Base-by-base conservation (phyloP, 352 stramenopile genomes). In the Globisporangium heterothallicum region DNA sequence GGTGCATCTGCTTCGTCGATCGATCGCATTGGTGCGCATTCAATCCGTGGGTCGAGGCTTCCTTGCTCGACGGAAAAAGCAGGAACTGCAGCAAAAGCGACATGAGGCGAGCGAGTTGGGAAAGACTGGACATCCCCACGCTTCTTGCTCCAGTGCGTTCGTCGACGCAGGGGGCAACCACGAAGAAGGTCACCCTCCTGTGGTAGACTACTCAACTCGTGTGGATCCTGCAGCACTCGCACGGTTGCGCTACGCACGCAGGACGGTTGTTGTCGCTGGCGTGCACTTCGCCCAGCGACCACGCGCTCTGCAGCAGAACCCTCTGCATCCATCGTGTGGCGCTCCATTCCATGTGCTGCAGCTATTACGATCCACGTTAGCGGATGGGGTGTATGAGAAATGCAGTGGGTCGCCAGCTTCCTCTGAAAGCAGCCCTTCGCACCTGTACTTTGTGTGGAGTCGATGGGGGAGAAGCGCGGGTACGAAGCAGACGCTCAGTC, bases 371-470 rank as follows among this genome's bases (percentile, higher is more conserved):
- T 16, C 16, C 21, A 56, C 4, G 30, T 64, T 13, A 54, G n/a
- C 49, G 38, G 24, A 22, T 19, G 42, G 24, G 0, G 4, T 44
- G 40, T 3, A 12, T 8, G 14, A 42, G 5, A 27, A n/a, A n/a
- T n/a, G 16, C 4, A n/a, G 30, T 27, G 18, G 3, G 29, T 7
- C 41, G 18, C n/a, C 26, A 18, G 36, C 9, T 56, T 32, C 16
- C 26, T 8, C 32, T 4, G 32, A 16, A 38, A 34, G 14, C 22
- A 36, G 18, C 26, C 6, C 50, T 7, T n/a, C n/a, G n/a, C 19
- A 34, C 18, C n/a, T 53, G 22, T 72, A 65, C 24, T 82, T 64
- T 35, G 63, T 82, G 9, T 82, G 71, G 71, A 72, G 45, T 42
- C 68, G 71, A n/a, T 82, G 71, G 68, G 47, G 66, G 6, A n/a